phyloP scores from a whole-genome alignment of 75 land plant genomes.

The Cryptomeria japonica region DNA sequence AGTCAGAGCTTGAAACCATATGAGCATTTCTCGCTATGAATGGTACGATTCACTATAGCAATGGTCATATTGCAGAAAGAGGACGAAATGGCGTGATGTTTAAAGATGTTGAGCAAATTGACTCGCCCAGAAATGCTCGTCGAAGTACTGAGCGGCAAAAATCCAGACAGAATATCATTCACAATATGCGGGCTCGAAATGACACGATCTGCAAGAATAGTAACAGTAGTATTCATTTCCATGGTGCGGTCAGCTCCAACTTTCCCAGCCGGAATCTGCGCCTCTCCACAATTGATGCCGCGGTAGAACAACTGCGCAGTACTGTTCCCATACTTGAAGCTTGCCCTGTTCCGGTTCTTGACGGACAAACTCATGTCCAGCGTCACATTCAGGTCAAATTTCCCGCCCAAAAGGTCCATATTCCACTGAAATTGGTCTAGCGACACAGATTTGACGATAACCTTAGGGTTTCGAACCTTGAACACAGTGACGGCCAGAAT shows the following conservation, averaged over 20 bases:
- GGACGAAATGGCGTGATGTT: slow-evolving; percentile 42
- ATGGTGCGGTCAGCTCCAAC: slow-evolving; percentile 12
- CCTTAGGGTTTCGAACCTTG: slow-evolving; percentile 18
- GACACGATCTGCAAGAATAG: slow-evolving; percentile 38
- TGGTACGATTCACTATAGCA: slow-evolving; percentile 26
- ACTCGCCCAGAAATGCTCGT: slow-evolving; percentile 59
- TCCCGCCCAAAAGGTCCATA: neutral
- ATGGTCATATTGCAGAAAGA: slow-evolving; percentile 48
- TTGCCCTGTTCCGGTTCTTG: slow-evolving; percentile 43
- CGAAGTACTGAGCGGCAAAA: slow-evolving; percentile 36
- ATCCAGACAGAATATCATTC: slow-evolving; percentile 37
- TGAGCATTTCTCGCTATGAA: slow-evolving; percentile 26
- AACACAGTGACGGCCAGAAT: slow-evolving; percentile 29
- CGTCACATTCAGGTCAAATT: slow-evolving; percentile 24
- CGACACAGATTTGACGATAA: slow-evolving; percentile 16
- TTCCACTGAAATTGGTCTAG: neutral
- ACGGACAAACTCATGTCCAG: slow-evolving; percentile 44
- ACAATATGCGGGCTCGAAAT: slow-evolving; percentile 20
- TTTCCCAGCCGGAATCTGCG: slow-evolving; percentile 49
- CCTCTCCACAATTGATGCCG: slow-evolving; percentile 40
- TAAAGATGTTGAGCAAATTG: slow-evolving; percentile 41
- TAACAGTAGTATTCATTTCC: slow-evolving; percentile 2
- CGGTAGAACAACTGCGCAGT: slow-evolving; percentile 37
- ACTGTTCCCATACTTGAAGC: slow-evolving; percentile 49
- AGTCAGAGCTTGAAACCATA: slow-evolving; percentile 34